Percentiles rank a stretch among this genome's conserved stretches.
phyloP scores from a whole-genome alignment of 805 yeast species.

The Ogataea ramenticola region DNA sequence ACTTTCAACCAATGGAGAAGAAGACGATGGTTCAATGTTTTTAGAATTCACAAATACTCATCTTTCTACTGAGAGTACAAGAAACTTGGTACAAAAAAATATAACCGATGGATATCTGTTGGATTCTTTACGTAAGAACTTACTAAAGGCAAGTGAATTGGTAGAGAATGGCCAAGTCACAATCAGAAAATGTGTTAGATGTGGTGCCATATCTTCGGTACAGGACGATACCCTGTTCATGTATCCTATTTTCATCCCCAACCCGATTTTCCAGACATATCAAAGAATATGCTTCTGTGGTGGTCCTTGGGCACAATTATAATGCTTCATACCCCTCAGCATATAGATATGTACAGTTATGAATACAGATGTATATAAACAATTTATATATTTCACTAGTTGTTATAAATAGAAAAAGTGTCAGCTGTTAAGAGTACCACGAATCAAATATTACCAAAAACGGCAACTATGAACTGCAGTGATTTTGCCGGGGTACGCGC shows the following conservation, averaged over 20 bases:
- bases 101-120: slow-evolving; percentile 19
- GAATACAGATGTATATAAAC: too few relatives aligned
- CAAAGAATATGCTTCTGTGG: slow-evolving; percentile 77
- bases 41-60: background rate
- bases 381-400: too few relatives aligned
- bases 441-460: too few relatives aligned
- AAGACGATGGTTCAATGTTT: background rate
- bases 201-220: slow-evolving; percentile 28
- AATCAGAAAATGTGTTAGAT: slow-evolving; percentile 26
- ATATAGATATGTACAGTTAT: too few relatives aligned
- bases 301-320: slow-evolving; percentile 57
- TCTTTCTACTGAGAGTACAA: slow-evolving; percentile 6
- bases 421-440: too few relatives aligned
- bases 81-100: slow-evolving; percentile 7
- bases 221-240: slow-evolving; percentile 30
- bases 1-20: background rate
- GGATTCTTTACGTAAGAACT: slow-evolving; percentile 25
- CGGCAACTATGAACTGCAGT: too few relatives aligned
- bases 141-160: slow-evolving; percentile 21
- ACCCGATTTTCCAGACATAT: slow-evolving; percentile 27
- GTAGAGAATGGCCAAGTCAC: slow-evolving; percentile 10
- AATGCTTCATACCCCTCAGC: background rate
- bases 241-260: slow-evolving; percentile 17
- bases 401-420: too few relatives aligned
- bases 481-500: too few relatives aligned